Percentiles rank a stretch among this genome's conserved stretches.
phyloP scores from a whole-genome alignment of 2,329 filamentous ascomycete species.

The Exutisphaerella laricina region DNA sequence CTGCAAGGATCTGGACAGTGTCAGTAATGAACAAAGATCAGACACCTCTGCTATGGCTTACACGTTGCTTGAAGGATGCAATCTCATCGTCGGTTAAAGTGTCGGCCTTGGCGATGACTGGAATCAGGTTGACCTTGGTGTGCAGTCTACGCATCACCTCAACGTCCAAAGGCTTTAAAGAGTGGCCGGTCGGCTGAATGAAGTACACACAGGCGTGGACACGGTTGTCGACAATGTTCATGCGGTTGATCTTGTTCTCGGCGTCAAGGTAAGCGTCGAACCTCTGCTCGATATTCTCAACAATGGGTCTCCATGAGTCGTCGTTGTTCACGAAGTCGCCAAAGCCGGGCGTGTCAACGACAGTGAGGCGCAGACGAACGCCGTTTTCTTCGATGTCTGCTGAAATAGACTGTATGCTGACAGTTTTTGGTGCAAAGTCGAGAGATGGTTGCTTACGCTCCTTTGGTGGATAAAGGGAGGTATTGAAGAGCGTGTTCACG shows the following conservation, averaged over 20 bases:
- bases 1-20: conserved; percentile 74
- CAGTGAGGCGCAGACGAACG: conserved; percentile 89
- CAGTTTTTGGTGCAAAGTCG: conserved; percentile 91
- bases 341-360: conserved; percentile 96
- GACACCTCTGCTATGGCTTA: conserved; percentile 48
- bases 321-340: conserved; percentile 99
- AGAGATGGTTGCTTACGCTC: conserved; percentile 96
- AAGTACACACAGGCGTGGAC: conserved; percentile 99
- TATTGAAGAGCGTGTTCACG: conserved; percentile 99
- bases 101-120: conserved; percentile 97
- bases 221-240: conserved; percentile 99
- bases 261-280: conserved; percentile 98
- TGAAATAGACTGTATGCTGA: conserved; percentile 51
- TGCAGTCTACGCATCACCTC: conserved; percentile 99
- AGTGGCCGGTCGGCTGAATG: conserved; percentile 97
- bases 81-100: conserved; percentile 98
- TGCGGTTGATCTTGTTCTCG: conserved; percentile 99
- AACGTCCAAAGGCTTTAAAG: conserved; percentile 95
- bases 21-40: conserved; percentile 16
- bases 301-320: conserved; percentile 97
- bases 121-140: conserved; percentile 99
- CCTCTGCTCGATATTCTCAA: conserved; percentile 99
- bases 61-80: conserved; percentile 86
- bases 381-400: conserved; percentile 89
- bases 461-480: conserved; percentile 95